Evolutionary conservation across 2,329 filamentous ascomycete species (phyloP).

Genomic region (Macroventuria anomochaeta): DNA sequence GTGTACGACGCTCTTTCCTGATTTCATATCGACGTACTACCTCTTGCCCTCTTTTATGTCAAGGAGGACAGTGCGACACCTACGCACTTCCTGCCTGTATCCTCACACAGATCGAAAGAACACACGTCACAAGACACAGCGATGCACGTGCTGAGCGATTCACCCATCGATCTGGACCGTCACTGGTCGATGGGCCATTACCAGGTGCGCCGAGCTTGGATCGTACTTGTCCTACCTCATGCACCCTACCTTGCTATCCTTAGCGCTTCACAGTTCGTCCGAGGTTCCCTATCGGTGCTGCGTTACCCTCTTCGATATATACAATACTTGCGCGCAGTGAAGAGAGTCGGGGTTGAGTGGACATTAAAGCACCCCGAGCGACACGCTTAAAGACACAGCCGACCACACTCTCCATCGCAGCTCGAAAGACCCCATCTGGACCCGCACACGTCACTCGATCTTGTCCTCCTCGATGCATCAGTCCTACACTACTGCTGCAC

Average conservation of each 20-base stretch:
- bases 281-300: not conserved
- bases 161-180: not conserved
- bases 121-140: not conserved
- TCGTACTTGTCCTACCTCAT: not conserved
- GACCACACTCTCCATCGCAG: not conserved
- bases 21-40: not conserved
- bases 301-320: not conserved
- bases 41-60: not conserved
- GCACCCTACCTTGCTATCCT: not conserved
- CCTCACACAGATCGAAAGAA: not conserved
- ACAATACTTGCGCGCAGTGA: not conserved
- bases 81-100: not conserved
- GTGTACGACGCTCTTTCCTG: conserved; percentile 3
- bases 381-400: not conserved
- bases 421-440: not conserved
- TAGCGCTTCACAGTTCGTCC: not conserved
- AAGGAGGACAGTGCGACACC: not conserved
- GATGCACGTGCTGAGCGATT: not conserved
- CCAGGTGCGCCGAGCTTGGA: not conserved
- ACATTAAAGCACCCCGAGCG: not conserved
- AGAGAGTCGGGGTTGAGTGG: not conserved
- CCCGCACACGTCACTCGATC: not conserved
- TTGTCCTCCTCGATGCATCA: not conserved
- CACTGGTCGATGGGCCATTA: not conserved
- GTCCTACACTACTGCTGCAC: not conserved